Conservation (phyloP, 176 grass and related monocot species). For the Phyllostachys edulis region DNA sequence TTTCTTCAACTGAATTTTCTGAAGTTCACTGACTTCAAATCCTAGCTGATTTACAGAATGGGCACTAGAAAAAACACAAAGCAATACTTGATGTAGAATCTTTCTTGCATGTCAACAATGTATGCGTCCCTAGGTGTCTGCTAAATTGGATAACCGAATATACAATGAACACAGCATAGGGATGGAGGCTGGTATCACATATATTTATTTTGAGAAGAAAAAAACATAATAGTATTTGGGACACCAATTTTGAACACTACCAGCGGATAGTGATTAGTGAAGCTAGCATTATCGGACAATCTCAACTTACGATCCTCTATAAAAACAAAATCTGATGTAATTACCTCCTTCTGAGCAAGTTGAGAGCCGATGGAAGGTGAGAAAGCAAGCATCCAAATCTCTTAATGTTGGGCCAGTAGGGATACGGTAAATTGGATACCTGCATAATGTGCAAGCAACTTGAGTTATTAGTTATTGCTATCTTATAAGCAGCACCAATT, state of each 20-base stretch:
- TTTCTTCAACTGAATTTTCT: background rate
- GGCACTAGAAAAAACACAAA: background rate
- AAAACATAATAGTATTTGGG: background rate
- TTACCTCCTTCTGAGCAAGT: slow-evolving; percentile 33
- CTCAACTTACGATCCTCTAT: background rate
- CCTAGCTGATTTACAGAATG: background rate
- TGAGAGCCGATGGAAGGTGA: slow-evolving; percentile 55
- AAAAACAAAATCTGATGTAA: background rate
- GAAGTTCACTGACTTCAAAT: background rate
- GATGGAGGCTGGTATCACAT: background rate
- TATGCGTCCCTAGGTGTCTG: background rate
- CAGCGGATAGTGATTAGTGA: background rate
- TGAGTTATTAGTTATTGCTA: background rate
- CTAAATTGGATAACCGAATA: background rate
- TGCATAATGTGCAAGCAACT: slow-evolving; percentile 20
- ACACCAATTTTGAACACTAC: background rate
- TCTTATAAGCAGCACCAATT: background rate
- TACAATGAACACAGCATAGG: background rate
- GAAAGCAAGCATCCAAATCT: slow-evolving; percentile 59
- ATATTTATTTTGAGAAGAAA: background rate
- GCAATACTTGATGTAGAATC: background rate
- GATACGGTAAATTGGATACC: slow-evolving; percentile 67
- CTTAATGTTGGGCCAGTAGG: slow-evolving; percentile 51
- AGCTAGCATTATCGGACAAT: background rate
- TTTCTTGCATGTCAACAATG: background rate